Evolutionary conservation across 176 grass and related monocot species (phyloP).

Genomic region (Ananas comosus): DNA sequence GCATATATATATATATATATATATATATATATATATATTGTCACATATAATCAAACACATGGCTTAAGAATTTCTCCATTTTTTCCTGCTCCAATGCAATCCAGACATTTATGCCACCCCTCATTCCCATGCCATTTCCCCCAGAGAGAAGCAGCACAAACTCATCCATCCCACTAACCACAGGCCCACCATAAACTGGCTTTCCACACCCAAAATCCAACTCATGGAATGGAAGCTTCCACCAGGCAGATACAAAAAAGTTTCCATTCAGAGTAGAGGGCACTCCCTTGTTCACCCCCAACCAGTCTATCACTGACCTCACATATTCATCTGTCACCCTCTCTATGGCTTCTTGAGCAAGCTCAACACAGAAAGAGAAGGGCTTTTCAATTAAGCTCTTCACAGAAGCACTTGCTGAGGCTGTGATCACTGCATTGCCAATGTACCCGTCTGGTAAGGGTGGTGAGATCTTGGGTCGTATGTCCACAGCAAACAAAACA

Average conservation of each 20-base stretch:
- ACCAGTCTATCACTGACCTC: slow-evolving; percentile 40
- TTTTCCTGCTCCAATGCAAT: slow-evolving; percentile 27
- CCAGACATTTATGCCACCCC: slow-evolving; percentile 33
- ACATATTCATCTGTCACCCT: slow-evolving; percentile 39
- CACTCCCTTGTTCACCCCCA: slow-evolving; percentile 37
- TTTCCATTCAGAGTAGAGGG: slow-evolving; percentile 23
- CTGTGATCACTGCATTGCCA: slow-evolving; percentile 32
- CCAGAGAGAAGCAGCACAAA: slow-evolving; percentile 40
- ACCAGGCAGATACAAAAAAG: slow-evolving; percentile 44
- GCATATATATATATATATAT: not conserved
- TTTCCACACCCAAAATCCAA: slow-evolving; percentile 40
- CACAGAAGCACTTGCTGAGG: slow-evolving; percentile 22
- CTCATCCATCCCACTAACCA: slow-evolving; percentile 32
- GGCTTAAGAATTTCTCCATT: slow-evolving; percentile 30
- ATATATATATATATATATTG: too few relatives aligned
- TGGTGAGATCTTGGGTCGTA: slow-evolving; percentile 32
- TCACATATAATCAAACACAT: slow-evolving; percentile 23
- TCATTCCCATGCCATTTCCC: not conserved
- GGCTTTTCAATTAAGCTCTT: slow-evolving; percentile 22
- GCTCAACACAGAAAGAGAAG: slow-evolving; percentile 31
- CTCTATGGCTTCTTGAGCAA: slow-evolving; percentile 33
- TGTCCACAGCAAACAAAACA: slow-evolving; percentile 38
- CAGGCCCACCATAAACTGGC: slow-evolving; percentile 34
- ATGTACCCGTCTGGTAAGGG: slow-evolving; percentile 23
- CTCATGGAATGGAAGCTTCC: slow-evolving; percentile 46